Base-by-base conservation (phyloP, 352 stramenopile genomes). In the Pythium dissotocum region DNA sequence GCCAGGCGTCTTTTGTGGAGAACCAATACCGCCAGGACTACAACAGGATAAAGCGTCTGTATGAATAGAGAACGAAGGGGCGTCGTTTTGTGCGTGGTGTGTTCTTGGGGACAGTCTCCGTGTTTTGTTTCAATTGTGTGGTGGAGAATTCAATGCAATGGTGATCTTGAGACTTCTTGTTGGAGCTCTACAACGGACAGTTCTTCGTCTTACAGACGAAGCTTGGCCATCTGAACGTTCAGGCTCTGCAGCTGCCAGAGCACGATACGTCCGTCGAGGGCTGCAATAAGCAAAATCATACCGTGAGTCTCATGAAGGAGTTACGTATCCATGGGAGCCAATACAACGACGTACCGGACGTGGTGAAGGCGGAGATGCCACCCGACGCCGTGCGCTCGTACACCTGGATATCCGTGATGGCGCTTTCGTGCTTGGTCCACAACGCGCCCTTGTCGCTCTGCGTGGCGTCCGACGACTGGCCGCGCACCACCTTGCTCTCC, bases 11-110 rank as follows among this genome's bases (percentile, higher is more conserved):
- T 9, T 74, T 90, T 30, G 83, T 97, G 58, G 95, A 98, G 72
- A 89, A 91, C 71, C 68, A 90, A 60, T 96, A 89, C 73, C 82
- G 91, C 26, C 87, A 93, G 61, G 90, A 98, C 65, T 97, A 97
- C 70, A 80, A 85, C 67, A 85, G 92, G 14, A 94, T 98, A 72
- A 97, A 97, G 69, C 70, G 64, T 44, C 74, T 98, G 67, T 98
- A 98, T 75, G 88, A 94, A 82, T 94, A 89, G 72, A 65, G 40
- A 65, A 46, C 62, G 26, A 24, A 24, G 21, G 21, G 21, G 21
- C 21, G 21, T 24, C 21, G 21, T 24, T 24, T 24, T 24, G 21
- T 24, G 21, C 21, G 21, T 24, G 21, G 21, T 24, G 21, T 24
- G 21, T 24, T 24, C 21, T 24, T 24, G 21, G 21, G 33, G 16